Base-by-base conservation (phyloP, 768 basidiomycete genomes). In the Collybia mongolica region DNA sequence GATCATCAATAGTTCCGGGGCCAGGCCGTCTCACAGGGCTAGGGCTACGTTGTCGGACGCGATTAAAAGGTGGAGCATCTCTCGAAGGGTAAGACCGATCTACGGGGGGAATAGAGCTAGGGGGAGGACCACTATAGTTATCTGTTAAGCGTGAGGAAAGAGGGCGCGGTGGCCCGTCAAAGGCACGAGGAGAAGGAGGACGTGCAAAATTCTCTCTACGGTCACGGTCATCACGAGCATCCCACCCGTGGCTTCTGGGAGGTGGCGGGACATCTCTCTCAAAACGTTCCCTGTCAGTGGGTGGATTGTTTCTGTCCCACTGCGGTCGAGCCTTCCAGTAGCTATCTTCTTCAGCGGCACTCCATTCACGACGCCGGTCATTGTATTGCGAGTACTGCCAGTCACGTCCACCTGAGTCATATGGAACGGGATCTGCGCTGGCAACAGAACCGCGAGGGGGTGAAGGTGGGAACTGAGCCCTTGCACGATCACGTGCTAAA, bases 21-120 rank as follows among this genome's bases (percentile, higher is more conserved):
- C 63, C 67, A 23, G 66, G 58, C 12, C 76, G 61, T 26, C 70
- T 61, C 2, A 66, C 53, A 28, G 72, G 72, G 60, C 75, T 80
- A 3, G 74, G 69, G 51, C 78, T 80, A 37, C 76, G 69, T 9
- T 55, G 68, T n/a, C 79, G 70, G 18, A 77, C 68, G 4, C 77
- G 71, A n/a, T 65, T 66, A 52, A 70, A 73, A 5, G 48, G 45
- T 3, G 50, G 43, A 1, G 52, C 15, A 1, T 52, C 48, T 36
- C 52, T 49, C 28, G 54, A 42, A 1, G 54, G 40, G 37, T 59
- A 59, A 3, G 55, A 50, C 12, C 56, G 50, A n/a, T 61, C 60
- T n/a, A 36, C 23, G 9, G 51, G 45, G 15, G 26, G 23, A 3
- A 35, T 43, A 14, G 55, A 15, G 14, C 46, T 29, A 18, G 26